Base-by-base conservation (phyloP, 2,329 filamentous ascomycete genomes). In the Penicillium sp. region DNA sequence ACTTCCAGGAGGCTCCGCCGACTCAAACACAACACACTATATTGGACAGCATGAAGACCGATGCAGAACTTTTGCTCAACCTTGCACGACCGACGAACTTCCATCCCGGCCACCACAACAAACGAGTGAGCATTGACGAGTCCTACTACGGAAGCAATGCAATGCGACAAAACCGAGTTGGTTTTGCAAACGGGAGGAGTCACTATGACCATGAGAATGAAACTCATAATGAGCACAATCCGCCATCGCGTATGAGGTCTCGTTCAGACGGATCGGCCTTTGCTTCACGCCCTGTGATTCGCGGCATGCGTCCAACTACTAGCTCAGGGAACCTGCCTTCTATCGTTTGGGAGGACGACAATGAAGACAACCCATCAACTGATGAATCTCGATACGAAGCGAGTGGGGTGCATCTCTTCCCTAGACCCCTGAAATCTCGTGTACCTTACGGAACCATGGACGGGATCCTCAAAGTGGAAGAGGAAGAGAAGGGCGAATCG, bases 11-110 rank as follows among this genome's bases (percentile, higher is more conserved):
- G 17, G n/a, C n/a, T n/a, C 32, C 34, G 27, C 41, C 15, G 18
- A 12, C 12, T 18, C 34, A 43, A n/a, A 16, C 41, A 14, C 32
- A 43, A 45, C 44, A 52, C 22, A 50, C 57, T 22, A 47, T 57
- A 31, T 52, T 59, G 8, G 62, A 66, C 37, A 68, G 62, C 47
- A 69, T 68, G 57, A 67, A 65, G 37, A 67, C 64, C 17, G 70
- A 73, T 50, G 70, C 70, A 9, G 68, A 72, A 39, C 57, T 73
- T 37, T 49, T 73, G 29, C 55, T 73, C 15, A 68, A 68, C 39
- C 57, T 72, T 41, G 65, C 66, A 16, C 57, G 66, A 23, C 64
- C 65, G 1, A 55, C 55, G 22, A 62, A 64, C 45, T 60, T 60
- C 27, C 50, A 53, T 23, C 56, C 56, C 14, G 39, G 46, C 18